These are phyloP conservation scores for Oidiodendron maius DNA, from an alignment of 495 filamentous ascomycete species.

Conservation along the genomic window DNA sequence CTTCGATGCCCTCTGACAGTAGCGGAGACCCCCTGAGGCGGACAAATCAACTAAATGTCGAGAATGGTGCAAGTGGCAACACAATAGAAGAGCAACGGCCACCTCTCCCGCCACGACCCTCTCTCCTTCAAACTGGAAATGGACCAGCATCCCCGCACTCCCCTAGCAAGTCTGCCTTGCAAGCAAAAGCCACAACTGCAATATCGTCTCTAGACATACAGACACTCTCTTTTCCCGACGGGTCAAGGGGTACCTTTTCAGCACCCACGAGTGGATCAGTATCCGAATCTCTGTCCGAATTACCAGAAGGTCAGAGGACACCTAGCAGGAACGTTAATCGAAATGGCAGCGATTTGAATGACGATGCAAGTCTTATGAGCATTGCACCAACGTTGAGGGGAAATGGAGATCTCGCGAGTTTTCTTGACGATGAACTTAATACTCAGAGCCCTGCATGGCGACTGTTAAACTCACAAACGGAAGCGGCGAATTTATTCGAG, in stretches of 20 bases:
- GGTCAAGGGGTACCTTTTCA: slow-evolving; percentile 55
- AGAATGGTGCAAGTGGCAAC: neutral
- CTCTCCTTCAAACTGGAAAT: slow-evolving; percentile 21
- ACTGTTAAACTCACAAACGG: slow-evolving; percentile 49
- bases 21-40: neutral
- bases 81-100: slow-evolving; percentile 37
- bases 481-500: slow-evolving; percentile 53
- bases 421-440: slow-evolving; percentile 64
- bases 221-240: slow-evolving; percentile 63
- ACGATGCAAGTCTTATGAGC: slow-evolving; percentile 79
- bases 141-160: slow-evolving; percentile 12
- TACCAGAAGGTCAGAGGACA: slow-evolving; percentile 15
- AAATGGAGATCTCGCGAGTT: slow-evolving; percentile 72
- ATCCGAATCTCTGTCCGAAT: slow-evolving; percentile 16
- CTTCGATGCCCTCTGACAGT: neutral
- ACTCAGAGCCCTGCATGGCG: slow-evolving; percentile 56
- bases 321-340: slow-evolving; percentile 21
- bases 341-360: slow-evolving; percentile 69
- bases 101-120: slow-evolving; percentile 66
- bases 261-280: slow-evolving; percentile 26
- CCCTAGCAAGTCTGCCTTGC: slow-evolving; percentile 41
- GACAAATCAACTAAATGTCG: neutral
- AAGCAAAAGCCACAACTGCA: slow-evolving; percentile 75
- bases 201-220: slow-evolving; percentile 73
- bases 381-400: slow-evolving; percentile 68